Conservation (phyloP, 2,329 filamentous ascomycete genomes). For the Aphanoascus verrucosus region DNA sequence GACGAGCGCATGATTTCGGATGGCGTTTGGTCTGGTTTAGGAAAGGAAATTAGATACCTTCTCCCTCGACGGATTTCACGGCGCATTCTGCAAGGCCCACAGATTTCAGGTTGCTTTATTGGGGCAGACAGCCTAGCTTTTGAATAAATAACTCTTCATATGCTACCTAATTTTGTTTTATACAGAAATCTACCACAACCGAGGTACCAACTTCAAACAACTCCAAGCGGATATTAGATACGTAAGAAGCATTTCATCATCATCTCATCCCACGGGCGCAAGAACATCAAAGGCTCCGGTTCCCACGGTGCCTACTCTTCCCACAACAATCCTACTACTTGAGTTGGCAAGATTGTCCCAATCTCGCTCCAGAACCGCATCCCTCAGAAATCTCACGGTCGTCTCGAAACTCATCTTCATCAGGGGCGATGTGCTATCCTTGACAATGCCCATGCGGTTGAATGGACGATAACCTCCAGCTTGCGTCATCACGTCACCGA, state of each 20-base stretch:
- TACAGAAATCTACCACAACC: slow-evolving; percentile 1
- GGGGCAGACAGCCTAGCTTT: not conserved
- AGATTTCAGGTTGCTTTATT: not conserved
- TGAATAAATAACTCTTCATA: not conserved
- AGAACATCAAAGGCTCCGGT: slow-evolving; percentile 90
- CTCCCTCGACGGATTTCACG: not conserved
- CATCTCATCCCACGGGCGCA: slow-evolving; percentile 37
- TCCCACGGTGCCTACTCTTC: slow-evolving; percentile 68
- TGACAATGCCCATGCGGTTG: slow-evolving; percentile 72
- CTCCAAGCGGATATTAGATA: not conserved
- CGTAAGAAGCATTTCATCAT: not conserved
- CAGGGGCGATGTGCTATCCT: slow-evolving; percentile 75
- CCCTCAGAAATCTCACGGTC: slow-evolving; percentile 83
- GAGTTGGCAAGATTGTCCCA: slow-evolving; percentile 80
- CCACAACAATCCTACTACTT: slow-evolving; percentile 78
- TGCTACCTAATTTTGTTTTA: slow-evolving; percentile 10
- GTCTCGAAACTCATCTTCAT: slow-evolving; percentile 99
- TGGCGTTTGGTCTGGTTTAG: not conserved
- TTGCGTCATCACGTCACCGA: slow-evolving; percentile 96
- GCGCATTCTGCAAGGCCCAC: not conserved
- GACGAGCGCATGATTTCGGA: not conserved
- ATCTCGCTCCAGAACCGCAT: slow-evolving; percentile 81
- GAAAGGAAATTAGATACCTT: not conserved
- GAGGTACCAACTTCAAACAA: not conserved
- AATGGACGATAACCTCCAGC: slow-evolving; percentile 82